phyloP scores from a whole-genome alignment of 176 grass and related monocot genomes.

The Ananas comosus region DNA sequence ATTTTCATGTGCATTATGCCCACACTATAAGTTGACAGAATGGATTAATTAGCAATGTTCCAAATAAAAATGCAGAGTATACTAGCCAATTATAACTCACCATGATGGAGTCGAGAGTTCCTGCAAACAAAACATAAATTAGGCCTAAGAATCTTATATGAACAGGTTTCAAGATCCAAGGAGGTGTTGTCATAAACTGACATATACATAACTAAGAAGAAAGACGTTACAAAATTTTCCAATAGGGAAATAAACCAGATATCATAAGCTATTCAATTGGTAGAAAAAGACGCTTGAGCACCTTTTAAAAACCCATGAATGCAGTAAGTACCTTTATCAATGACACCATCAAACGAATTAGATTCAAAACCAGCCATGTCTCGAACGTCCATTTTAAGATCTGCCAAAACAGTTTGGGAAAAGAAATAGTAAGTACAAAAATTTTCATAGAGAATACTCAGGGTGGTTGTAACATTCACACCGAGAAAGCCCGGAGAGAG shows the following conservation, averaged over 20 bases:
- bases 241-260: background rate
- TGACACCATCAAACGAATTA: constrained; percentile 73
- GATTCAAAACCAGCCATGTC: constrained; percentile 65
- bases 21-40: constrained; percentile 56
- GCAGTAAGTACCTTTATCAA: constrained; percentile 69
- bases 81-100: constrained; percentile 46
- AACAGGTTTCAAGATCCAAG: background rate
- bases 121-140: constrained; percentile 39
- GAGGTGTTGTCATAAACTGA: background rate
- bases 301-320: constrained; percentile 1
- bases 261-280: background rate
- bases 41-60: background rate
- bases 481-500: background rate
- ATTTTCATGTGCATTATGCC: constrained; percentile 67
- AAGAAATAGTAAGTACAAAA: constrained; percentile 10
- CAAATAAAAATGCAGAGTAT: constrained; percentile 1
- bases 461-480: background rate
- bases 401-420: constrained; percentile 26
- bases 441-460: background rate
- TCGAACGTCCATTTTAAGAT: constrained; percentile 85
- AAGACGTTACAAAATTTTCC: background rate
- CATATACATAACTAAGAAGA: background rate
- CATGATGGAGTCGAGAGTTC: constrained; percentile 96
- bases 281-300: too few relatives aligned
- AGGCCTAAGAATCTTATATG: constrained; percentile 3